Percentiles rank a stretch among this genome's conserved stretches.
Conservation (phyloP, 345 rosid species). For the Brassica incana region DNA sequence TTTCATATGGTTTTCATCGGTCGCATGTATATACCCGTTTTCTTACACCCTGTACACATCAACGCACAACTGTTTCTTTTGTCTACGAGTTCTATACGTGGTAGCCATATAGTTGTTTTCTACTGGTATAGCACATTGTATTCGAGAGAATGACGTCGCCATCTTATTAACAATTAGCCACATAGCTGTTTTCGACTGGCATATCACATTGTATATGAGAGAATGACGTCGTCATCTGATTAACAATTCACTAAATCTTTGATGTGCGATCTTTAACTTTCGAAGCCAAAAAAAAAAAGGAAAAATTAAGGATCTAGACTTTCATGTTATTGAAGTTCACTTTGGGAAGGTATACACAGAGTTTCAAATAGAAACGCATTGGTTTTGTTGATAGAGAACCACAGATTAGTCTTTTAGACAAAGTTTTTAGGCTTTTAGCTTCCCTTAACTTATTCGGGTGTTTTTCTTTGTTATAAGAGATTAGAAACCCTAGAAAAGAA, state of each 20-base stretch:
- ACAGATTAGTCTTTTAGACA: neutral
- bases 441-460: neutral
- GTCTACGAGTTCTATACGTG: neutral
- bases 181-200: neutral
- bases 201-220: neutral
- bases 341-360: neutral
- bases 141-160: neutral
- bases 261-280: neutral
- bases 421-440: neutral
- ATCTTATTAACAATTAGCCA: neutral
- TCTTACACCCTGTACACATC: neutral
- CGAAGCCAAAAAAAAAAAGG: neutral
- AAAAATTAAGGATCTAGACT: neutral
- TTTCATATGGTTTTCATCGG: neutral
- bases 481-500: conserved; percentile 22
- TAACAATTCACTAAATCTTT: neutral
- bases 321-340: neutral
- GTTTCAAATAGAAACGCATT: neutral
- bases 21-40: neutral
- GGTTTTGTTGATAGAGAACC: neutral
- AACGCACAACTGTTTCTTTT: neutral
- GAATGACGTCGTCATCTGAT: neutral
- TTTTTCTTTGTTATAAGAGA: neutral
- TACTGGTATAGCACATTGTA: neutral
- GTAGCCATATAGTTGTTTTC: neutral